Evolutionary conservation across 352 stramenopile species (phyloP), one percentile per base, ranked within the genome.

Genomic region (Elongisporangium undulatum): DNA sequence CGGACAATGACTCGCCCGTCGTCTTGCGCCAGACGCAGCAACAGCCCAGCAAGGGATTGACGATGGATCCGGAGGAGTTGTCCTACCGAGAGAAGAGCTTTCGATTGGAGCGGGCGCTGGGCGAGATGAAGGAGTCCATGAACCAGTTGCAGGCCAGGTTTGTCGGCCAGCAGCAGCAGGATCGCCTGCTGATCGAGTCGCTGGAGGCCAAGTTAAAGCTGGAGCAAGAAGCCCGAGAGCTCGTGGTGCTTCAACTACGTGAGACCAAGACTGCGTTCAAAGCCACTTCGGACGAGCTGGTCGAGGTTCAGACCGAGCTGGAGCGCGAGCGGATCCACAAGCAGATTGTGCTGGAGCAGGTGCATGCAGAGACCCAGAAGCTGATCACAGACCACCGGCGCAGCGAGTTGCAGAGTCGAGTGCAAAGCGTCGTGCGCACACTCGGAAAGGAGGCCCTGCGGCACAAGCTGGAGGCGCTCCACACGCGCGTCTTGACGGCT

Each of bases 361-460:
- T 84, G 34, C 70, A 74, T 0, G 39, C 67, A 0, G 71, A 87
- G 39, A 87, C 74, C 6, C 59, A 64, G 4, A 63, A 89, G 49
- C 39, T 87, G 12, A 58, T 89, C 1, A 72, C 71, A 0, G 76
- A 89, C n/a, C 75, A 87, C 20, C 71, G 75, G 22, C 77, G 70
- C 1, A 71, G 68, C 3, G 68, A 86, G 58, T 61, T 89, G 3
- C 76, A 87, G 60, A 80, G 55, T 17, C 68, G 72, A 20, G 74
- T 89, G 54, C 84, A 78, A 22, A 71, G 74, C 24, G 73, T 83
- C 12, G 69, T 90, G 29, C 77, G 71, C 9, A 87, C 70, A 38
- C 59, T 92, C 0, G 80, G 80, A 4, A 85, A 83, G 51, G 78
- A 90, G n/a, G 76, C 80, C 10, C 59, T 92, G 12, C 69, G 64